Evolutionary conservation across 2,329 filamentous ascomycete species (phyloP).

Genomic region (Myotisia sp.): DNA sequence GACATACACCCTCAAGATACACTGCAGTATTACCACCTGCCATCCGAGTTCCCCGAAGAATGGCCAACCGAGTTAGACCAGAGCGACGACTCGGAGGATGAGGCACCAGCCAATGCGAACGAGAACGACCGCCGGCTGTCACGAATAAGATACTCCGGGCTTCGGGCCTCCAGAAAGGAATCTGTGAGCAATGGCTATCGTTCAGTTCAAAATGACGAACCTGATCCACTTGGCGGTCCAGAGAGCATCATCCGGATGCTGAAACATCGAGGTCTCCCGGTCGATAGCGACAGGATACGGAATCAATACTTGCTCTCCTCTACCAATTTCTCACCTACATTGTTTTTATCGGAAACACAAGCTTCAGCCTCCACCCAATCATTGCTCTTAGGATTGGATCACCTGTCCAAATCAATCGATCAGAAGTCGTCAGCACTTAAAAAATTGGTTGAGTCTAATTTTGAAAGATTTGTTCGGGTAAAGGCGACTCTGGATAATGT

Average conservation of each 20-base stretch:
- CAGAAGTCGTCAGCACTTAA: constrained; percentile 96
- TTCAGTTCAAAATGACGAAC: constrained; percentile 77
- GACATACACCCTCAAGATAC: constrained; percentile 58
- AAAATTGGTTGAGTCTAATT: constrained; percentile 91
- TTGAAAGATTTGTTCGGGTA: constrained; percentile 91
- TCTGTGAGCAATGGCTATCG: constrained; percentile 56
- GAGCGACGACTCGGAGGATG: constrained; percentile 50
- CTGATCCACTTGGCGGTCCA: constrained; percentile 75
- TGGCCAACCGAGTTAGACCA: constrained; percentile 77
- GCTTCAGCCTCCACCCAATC: constrained; percentile 69
- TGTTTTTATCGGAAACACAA: constrained; percentile 89
- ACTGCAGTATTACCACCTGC: constrained; percentile 79
- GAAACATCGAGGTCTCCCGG: constrained; percentile 58
- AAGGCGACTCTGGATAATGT: constrained; percentile 98
- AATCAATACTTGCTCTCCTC: constrained; percentile 93
- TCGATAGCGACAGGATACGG: constrained; percentile 66
- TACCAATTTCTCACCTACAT: constrained; percentile 80
- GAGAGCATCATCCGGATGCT: constrained; percentile 76
- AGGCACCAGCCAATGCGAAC: constrained; percentile 15
- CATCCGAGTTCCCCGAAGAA: constrained; percentile 60
- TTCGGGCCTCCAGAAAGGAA: constrained; percentile 60
- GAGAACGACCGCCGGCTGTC: constrained; percentile 36
- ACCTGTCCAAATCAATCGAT: constrained; percentile 81
- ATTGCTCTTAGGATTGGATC: constrained; percentile 67
- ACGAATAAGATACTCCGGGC: constrained; percentile 69